Base-by-base conservation (phyloP, 2,329 filamentous ascomycete genomes). In the Aspergillus ochraceus region DNA sequence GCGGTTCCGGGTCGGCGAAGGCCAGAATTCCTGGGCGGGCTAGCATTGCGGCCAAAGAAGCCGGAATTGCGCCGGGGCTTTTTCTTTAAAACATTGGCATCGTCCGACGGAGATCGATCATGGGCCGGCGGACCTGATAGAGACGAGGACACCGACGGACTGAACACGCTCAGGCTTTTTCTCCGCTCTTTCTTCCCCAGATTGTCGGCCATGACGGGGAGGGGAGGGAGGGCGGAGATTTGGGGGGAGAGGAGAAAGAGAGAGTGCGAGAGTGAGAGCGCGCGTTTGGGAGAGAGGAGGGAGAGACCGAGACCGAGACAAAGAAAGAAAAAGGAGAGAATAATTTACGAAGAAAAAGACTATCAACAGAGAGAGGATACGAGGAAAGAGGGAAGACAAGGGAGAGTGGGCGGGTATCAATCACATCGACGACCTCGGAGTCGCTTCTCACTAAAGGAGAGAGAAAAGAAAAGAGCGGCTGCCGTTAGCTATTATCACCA, bases 81-180 rank as follows among this genome's bases (percentile, higher is more conserved):
- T 67, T 75, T 76, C 52, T 70, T 72, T 62, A 70, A 60, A 26
- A 66, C 66, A 53, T 71, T 66, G 39, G 60, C 63, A 60, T 77
- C 76, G 58, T 77, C 75, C 9, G 76, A 76, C 19, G 75, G 70
- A 32, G 75, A 73, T 54, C 73, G 74, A 60, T 71, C 69, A 57
- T 77, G 75, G 42, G 68, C 58, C 11, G 58, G 53, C 32, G 63
- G 64, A 59, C 51, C 65, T 60, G 65, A 62, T 45, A 64, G 58
- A 50, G 63, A 61, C 3, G 69, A 64, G 58, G 68, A 61, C 22
- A 66, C 61, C 49, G 70, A 69, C 32, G 71, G 66, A 42, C 66
- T 69, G 63, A 76, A 74, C 55, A 74, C 63, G 57, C 72, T 71
- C 42, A 74, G 60, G 57, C 71, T 74, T 65, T 75, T 75, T 65